Base-by-base conservation (phyloP, 805 yeast genomes). In the Millerago galiae region DNA sequence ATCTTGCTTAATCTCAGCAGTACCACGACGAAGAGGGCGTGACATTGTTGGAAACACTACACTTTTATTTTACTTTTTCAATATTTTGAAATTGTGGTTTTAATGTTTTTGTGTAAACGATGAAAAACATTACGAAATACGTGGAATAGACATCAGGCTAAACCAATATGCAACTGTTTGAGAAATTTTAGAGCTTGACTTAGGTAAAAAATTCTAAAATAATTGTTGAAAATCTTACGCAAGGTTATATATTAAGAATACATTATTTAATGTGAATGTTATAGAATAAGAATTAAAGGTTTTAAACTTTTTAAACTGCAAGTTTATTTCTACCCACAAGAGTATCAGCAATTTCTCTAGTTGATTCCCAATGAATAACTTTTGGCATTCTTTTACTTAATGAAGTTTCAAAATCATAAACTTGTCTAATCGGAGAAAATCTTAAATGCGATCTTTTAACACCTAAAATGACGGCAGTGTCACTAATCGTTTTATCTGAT, bases 371-470 rank as follows among this genome's bases (percentile, higher is more conserved):
- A 65, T 84, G 88, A 38, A 89, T 81, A 44, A 71, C 67, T 70
- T 86, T 89, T 55, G 98, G 95, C 77, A 93, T 81, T 71, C 99
- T 83, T 63, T 70, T 77, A 17, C 66, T 70, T 30, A 85, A 61
- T 53, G 86, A 88, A 14, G 98, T 88, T 65, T 93, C 98, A 59
- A 70, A 82, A 59, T 90, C 95, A 66, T 85, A 90, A 51, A 91
- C 71, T 46, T 74, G 75, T 60, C 85, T 74, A 44, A 93, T 75
- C 9, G 93, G 71, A 10, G 86, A 73, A 68, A 85, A 89, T 45
- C 65, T 75, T 56, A 91, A 70, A 56, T 83, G 86, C 12, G 95
- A 79, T 37, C 86, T 77, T 59, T 79, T 76, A 48, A 89, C 76
- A 55, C 98, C 97, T 48, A 91, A 66, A 18, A 91, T 95, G 32